phyloP scores from a whole-genome alignment of 1,139 yeast species.

The Spathaspora sp. region DNA sequence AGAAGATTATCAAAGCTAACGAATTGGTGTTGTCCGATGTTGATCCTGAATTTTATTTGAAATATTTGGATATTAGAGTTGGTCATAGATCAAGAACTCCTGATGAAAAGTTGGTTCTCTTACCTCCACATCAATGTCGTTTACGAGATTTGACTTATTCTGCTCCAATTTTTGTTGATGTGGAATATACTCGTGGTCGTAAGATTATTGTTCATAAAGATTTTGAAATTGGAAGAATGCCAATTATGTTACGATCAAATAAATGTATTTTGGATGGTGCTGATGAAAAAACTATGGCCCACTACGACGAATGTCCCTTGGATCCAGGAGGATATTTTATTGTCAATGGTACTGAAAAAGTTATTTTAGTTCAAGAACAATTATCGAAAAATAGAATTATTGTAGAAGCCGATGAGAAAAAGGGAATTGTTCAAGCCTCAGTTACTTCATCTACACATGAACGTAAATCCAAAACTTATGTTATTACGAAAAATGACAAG shows the following conservation, averaged over 20 bases:
- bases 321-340: conserved; percentile 99
- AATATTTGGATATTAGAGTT: conserved; percentile 87
- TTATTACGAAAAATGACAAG: conserved; percentile 84
- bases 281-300: conserved; percentile 81
- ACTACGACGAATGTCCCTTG: conserved; percentile 87
- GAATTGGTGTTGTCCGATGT: conserved; percentile 89
- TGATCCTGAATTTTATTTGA: conserved; percentile 93
- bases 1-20: conserved; percentile 89
- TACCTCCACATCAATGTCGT: conserved; percentile 96
- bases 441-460: conserved; percentile 98
- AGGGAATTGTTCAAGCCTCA: conserved; percentile 92
- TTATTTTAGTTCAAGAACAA: conserved; percentile 94
- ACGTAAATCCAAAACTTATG: conserved; percentile 94
- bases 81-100: conserved; percentile 64
- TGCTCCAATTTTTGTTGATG: conserved; percentile 95
- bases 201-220: conserved; percentile 88
- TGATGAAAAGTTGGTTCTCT: conserved; percentile 57
- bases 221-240: conserved; percentile 96
- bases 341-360: conserved; percentile 98
- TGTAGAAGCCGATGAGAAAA: conserved; percentile 95
- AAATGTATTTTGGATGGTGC: conserved; percentile 84
- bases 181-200: conserved; percentile 92
- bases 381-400: conserved; percentile 94
- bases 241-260: conserved; percentile 91
- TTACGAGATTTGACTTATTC: conserved; percentile 92